A percentile compares a stretch with the other conserved stretches of the same genome.
Conservation (phyloP, 441 rosid species). For the Eugenia klotzschiana region DNA sequence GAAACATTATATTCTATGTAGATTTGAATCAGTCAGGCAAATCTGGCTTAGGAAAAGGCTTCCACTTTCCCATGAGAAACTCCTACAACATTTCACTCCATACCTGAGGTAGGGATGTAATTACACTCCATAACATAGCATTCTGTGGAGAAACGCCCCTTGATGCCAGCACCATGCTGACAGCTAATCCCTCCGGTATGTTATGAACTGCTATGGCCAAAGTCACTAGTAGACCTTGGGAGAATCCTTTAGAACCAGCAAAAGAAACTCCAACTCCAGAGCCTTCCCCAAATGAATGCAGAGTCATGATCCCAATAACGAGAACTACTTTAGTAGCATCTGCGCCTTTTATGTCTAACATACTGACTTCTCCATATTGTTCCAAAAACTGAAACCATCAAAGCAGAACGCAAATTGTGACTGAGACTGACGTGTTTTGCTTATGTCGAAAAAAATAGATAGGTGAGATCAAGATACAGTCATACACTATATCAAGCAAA, state of each 20-base stretch:
- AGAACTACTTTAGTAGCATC: conserved; percentile 91
- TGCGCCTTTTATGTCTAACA: conserved; percentile 97
- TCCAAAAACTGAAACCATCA: conserved; percentile 65
- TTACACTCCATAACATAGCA: conserved; percentile 98
- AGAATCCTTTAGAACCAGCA: conserved; percentile 88
- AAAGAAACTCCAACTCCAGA: conserved; percentile 98
- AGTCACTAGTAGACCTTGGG: conserved; percentile 92
- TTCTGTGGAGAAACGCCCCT: conserved; percentile 98
- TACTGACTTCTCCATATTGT: conserved; percentile 89
- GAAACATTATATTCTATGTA: background rate
- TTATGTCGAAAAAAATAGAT: background rate
- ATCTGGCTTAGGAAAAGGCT: background rate
- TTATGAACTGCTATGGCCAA: conserved; percentile 97
- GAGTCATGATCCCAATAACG: conserved; percentile 96
- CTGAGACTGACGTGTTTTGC: background rate
- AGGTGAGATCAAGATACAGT: background rate
- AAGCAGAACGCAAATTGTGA: background rate
- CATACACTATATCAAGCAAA: background rate
- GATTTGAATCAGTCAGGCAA: background rate
- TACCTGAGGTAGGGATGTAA: conserved; percentile 97
- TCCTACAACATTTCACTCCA: background rate
- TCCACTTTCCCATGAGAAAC: background rate
- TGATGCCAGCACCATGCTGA: conserved; percentile 95
- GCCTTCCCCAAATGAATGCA: conserved; percentile 98
- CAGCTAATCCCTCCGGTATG: conserved; percentile 94